phyloP scores from a whole-genome alignment of 1,139 yeast species.

The Eremothecium cymbalariae region DNA sequence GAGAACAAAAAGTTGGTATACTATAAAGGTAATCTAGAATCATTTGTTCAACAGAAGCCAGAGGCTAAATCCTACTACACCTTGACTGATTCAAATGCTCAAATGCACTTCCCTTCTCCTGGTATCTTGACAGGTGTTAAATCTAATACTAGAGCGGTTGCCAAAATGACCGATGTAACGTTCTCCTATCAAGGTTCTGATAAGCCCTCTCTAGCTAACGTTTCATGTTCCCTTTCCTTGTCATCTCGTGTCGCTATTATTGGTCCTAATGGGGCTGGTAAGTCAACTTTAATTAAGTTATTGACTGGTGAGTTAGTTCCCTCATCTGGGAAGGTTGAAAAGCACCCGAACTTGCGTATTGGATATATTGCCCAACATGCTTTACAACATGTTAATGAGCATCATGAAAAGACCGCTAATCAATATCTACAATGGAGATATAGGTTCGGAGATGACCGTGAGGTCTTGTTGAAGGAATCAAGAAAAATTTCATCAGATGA shows the following conservation, averaged over 20 bases:
- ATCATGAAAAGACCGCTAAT: conserved; percentile 94
- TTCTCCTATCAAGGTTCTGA: conserved; percentile 85
- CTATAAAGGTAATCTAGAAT: conserved; percentile 92
- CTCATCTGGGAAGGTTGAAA: conserved; percentile 80
- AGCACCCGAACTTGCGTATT: conserved; percentile 95
- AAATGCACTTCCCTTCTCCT: conserved; percentile 98
- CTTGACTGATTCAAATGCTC: conserved; percentile 84
- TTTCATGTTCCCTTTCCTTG: conserved; percentile 79
- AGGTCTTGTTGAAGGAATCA: conserved; percentile 85
- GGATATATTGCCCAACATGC: conserved; percentile 99
- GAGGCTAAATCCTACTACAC: conserved; percentile 96
- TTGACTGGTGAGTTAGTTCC: conserved; percentile 90
- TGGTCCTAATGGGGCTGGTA: conserved; percentile 99
- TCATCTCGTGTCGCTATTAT: conserved; percentile 93
- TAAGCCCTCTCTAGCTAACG: conserved; percentile 71
- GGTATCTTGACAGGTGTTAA: conserved; percentile 95
- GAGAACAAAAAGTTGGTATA: conserved; percentile 91
- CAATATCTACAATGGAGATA: conserved; percentile 98
- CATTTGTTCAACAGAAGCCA: conserved; percentile 84
- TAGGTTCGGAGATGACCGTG: conserved; percentile 96
- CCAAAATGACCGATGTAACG: conserved; percentile 77
- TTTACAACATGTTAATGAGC: conserved; percentile 91
- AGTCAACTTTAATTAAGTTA: conserved; percentile 86
- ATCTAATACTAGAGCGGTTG: conserved; percentile 91
- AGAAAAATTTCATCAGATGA: conserved; percentile 71